Evolutionary conservation across 75 land plant species (phyloP), one percentile per base, ranked within the genome.

Genomic region (Selaginella tamariscina): DNA sequence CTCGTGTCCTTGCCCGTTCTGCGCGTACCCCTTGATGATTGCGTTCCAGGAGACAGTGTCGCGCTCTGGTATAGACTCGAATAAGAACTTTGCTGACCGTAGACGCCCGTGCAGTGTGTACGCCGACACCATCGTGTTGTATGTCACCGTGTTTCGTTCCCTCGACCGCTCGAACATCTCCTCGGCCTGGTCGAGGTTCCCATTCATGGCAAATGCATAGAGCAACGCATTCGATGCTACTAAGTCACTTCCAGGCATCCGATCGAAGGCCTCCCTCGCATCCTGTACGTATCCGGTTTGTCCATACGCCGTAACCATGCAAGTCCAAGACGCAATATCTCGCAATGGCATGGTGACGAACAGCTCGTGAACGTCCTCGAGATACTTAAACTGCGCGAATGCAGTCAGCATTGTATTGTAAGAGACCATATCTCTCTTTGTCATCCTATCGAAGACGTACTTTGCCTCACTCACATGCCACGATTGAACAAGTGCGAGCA

Each of bases 31-130:
- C 26, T 21, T 59, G 26, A 59, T 59, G 9, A 59, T 23, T 5
- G 62, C 62, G 26, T 59, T 59, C 62, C 62, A 59, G 9, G 62
- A 59, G n/a, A 59, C 62, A 8, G 21, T 59, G 26, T 59, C 62
- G 23, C 62, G 62, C 8, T 59, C 8, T 8, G 8, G 62, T 5
- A 26, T 27, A 2, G 23, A 2, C 21, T 59, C 62, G 26, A 59
- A 59, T 2, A 59, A 9, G 8, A 8, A 9, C 26, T n/a, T 21
- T 5, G 62, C 62, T n/a, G 23, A 9, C 2, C 2, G 5, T 23
- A 59, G 21, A 26, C 62, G 23, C 18, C 62, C 62, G 8, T 23
- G 2, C 8, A 2, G 8, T 9, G 62, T 23, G 26, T 59, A 59
- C 62, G 26, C 26, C 21, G 23, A 21, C 18, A 59, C 21, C 21